Evolutionary conservation across 2,329 filamentous ascomycete species (phyloP).

Genomic region (Didymella glomerata): DNA sequence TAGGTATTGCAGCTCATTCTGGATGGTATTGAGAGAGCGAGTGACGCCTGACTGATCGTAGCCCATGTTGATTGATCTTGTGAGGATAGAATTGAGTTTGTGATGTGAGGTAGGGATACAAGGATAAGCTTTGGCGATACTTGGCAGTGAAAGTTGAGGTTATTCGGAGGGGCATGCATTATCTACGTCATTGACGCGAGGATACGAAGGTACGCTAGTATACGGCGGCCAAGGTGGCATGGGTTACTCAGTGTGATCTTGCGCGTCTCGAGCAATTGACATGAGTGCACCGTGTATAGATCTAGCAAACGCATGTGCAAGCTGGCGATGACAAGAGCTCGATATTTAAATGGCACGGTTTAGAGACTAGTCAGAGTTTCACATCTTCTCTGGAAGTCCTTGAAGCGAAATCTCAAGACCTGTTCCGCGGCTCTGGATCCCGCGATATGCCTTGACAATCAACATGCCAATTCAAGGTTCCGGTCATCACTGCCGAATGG

Average conservation of each 20-base stretch:
- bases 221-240: not conserved
- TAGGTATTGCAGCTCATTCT: conserved; percentile 31
- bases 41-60: conserved; percentile 30
- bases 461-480: not conserved
- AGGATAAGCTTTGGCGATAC: conserved; percentile 19
- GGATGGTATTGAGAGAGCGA: conserved; percentile 27
- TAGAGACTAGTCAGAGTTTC: not conserved
- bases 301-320: not conserved
- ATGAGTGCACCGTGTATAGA: not conserved
- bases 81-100: not conserved
- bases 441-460: not conserved
- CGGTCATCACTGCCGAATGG: not conserved
- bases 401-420: not conserved
- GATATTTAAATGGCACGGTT: not conserved
- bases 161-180: conserved; percentile 6
- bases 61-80: conserved; percentile 9
- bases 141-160: conserved; percentile 11
- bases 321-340: not conserved
- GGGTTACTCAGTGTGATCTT: not conserved
- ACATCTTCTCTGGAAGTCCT: not conserved
- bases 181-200: conserved; percentile 13
- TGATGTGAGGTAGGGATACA: not conserved
- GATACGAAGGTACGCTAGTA: conserved; percentile 1
- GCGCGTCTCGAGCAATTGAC: too few relatives aligned
- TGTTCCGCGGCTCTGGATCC: not conserved